These are phyloP conservation scores for Vachellia pachyceras DNA, from an alignment of 306 rosid species.

Conservation along the genomic window DNA sequence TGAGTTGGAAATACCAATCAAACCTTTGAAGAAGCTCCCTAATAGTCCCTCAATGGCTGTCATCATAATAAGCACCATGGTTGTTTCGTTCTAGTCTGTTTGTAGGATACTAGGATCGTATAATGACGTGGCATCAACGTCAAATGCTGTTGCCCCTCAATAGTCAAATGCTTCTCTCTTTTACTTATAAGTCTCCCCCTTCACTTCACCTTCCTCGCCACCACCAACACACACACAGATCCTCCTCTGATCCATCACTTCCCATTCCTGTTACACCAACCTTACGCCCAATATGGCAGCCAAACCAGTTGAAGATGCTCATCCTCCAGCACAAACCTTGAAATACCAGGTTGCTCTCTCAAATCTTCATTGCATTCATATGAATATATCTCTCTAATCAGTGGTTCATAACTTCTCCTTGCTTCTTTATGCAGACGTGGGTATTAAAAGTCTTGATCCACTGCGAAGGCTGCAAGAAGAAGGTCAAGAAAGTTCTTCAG, in stretches of 20 bases:
- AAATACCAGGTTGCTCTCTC: slow-evolving; percentile 65
- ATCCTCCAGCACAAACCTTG: slow-evolving; percentile 51
- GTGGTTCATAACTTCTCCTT: slow-evolving; percentile 25
- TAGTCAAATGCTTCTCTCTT: background rate
- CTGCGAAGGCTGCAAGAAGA: slow-evolving; percentile 90
- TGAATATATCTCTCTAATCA: background rate
- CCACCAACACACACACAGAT: slow-evolving; percentile 29
- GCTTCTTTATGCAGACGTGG: slow-evolving; percentile 66
- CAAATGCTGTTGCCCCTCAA: background rate
- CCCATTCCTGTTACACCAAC: slow-evolving; percentile 43
- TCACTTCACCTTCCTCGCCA: slow-evolving; percentile 21
- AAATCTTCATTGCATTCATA: background rate
- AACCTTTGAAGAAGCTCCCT: background rate
- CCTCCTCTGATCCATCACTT: slow-evolving; percentile 34
- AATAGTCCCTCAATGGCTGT: background rate
- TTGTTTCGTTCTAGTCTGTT: background rate
- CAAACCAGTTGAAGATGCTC: slow-evolving; percentile 59
- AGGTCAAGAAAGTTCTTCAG: slow-evolving; percentile 85
- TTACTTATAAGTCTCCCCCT: background rate
- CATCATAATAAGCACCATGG: background rate
- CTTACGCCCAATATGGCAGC: slow-evolving; percentile 56
- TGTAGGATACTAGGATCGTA: background rate
- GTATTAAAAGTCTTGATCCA: slow-evolving; percentile 84
- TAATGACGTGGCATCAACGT: slow-evolving; percentile 3
- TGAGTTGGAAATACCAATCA: background rate